These are phyloP conservation scores for Apophysomyces variabilis DNA, from an alignment of 371 early-diverging fungal genomes.

Conservation along the genomic window DNA sequence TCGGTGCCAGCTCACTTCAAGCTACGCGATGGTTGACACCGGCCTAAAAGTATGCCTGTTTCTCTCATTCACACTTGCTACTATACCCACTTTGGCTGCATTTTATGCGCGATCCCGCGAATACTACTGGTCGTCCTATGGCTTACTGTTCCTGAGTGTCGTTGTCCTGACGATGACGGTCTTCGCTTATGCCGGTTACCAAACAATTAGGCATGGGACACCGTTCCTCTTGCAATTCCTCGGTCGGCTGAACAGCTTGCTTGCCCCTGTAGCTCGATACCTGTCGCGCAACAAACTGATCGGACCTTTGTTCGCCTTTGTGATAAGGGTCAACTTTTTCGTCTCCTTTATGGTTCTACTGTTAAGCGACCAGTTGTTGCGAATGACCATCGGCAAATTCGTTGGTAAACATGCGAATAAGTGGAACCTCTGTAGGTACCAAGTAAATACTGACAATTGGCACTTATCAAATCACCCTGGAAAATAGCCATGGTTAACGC, in stretches of 20 bases:
- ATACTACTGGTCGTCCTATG: constrained; percentile 7
- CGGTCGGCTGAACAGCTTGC: constrained; percentile 21
- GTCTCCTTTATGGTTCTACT: constrained; percentile 39
- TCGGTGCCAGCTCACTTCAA: neutral
- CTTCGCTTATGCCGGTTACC: constrained; percentile 37
- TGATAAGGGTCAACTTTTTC: constrained; percentile 43
- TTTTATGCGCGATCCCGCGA: constrained; percentile 14
- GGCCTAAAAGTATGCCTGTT: constrained; percentile 10
- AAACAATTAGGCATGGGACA: constrained; percentile 39
- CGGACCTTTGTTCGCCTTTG: constrained; percentile 34
- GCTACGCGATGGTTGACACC: neutral
- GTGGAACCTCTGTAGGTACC: constrained; percentile 26
- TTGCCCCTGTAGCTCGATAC: constrained; percentile 33
- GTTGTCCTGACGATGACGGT: constrained; percentile 32
- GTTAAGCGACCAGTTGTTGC: constrained; percentile 42
- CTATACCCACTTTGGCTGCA: constrained; percentile 19
- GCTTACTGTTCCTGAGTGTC: constrained; percentile 29
- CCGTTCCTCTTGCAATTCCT: constrained; percentile 33
- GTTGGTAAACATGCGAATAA: constrained; percentile 37
- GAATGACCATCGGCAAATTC: constrained; percentile 32
- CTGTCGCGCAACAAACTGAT: constrained; percentile 32
- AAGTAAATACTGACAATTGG: neutral
- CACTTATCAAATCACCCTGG: neutral
- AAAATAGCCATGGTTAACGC: constrained; percentile 42
- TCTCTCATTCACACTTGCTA: constrained; percentile 8